Evolutionary conservation across 225 moss, liverwort and hornwort species (phyloP).

Genomic region (Thuidium tamariscinum): DNA sequence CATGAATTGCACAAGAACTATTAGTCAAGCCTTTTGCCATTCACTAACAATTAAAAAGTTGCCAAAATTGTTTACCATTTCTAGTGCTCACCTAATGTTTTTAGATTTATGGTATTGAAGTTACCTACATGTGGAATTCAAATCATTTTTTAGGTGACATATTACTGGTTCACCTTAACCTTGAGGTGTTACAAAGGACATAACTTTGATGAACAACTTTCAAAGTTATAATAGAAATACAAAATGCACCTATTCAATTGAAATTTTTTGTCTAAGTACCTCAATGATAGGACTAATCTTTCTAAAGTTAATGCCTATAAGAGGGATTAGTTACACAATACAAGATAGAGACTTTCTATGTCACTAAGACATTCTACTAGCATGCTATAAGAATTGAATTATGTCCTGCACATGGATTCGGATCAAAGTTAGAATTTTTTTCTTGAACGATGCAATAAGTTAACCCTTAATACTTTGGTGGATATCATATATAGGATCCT

Average conservation of each 20-base stretch:
- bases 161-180: neutral
- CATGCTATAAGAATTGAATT: too few relatives aligned
- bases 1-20: neutral
- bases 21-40: neutral
- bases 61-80: neutral
- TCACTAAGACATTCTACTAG: neutral
- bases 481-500: rapidly evolving
- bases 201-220: neutral
- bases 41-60: neutral
- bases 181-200: rapidly evolving
- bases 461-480: rapidly evolving
- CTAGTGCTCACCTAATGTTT: too few relatives aligned
- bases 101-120: neutral
- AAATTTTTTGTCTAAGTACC: neutral
- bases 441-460: too few relatives aligned
- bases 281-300: neutral
- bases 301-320: rapidly evolving
- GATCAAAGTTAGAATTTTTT: too few relatives aligned
- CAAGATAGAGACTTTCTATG: neutral
- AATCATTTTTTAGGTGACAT: rapidly evolving
- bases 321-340: neutral
- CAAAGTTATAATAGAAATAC: neutral
- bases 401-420: too few relatives aligned
- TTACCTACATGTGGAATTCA: neutral
- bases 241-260: neutral